Percentiles rank a stretch among this genome's conserved stretches.
These are phyloP conservation scores for Tolypocladium nubicola DNA, from an alignment of 2,329 filamentous ascomycete species.

Conservation along the genomic window DNA sequence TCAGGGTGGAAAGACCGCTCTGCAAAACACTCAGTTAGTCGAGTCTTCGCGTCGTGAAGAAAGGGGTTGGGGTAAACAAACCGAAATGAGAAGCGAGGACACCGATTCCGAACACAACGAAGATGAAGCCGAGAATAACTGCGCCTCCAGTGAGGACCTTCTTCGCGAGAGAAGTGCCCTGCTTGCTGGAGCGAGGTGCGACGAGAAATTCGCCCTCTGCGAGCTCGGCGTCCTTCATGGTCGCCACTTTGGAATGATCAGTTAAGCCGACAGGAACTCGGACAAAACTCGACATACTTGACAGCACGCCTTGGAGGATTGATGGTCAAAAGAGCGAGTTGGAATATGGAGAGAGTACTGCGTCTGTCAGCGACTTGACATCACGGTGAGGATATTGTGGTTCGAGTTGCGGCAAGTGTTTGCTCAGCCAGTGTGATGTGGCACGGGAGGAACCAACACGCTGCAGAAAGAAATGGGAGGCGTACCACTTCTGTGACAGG, in stretches of 20 bases:
- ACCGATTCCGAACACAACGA: constrained; percentile 17
- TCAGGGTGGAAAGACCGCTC: constrained; percentile 1
- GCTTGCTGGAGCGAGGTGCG: not conserved
- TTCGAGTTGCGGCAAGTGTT: not conserved
- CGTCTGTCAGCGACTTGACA: not conserved
- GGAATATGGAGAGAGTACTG: not conserved
- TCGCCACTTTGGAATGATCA: constrained; percentile 14
- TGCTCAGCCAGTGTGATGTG: not conserved
- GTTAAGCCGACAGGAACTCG: not conserved
- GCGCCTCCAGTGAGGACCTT: constrained; percentile 6
- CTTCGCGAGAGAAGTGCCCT: constrained; percentile 2
- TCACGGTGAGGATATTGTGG: not conserved
- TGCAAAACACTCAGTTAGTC: not conserved
- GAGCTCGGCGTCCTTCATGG: constrained; percentile 16
- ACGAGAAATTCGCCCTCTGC: constrained; percentile 4
- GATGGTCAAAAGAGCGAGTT: not conserved
- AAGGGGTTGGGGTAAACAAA: not conserved
- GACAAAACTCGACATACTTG: not conserved
- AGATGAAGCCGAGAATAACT: constrained; percentile 7
- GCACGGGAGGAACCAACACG: not conserved
- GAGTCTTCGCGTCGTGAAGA: not conserved
- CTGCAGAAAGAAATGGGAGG: not conserved
- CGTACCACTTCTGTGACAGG: not conserved
- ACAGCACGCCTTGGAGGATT: constrained; percentile 8
- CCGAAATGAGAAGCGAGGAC: constrained; percentile 15